Evolutionary conservation across 1,139 yeast genomes (phyloP), one percentile per base, ranked within the genome.

Genomic region (Yamadazyma sp.): DNA sequence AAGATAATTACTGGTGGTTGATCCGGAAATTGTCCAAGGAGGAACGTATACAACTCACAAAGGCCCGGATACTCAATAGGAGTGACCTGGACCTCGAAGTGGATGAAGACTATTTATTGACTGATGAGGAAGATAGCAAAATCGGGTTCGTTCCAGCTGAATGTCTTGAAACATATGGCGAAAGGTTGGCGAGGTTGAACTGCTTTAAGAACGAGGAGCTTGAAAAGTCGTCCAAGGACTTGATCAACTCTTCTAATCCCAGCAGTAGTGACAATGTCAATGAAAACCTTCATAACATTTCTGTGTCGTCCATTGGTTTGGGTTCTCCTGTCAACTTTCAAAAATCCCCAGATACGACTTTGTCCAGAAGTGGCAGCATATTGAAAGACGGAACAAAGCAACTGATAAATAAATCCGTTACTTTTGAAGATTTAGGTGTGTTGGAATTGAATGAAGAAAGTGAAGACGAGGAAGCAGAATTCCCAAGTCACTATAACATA

Each of bases 71-170:
- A 26, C 27, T 43, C 16, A 48, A 47, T 31, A 27, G 34, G 20
- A 46, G 49, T 37, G 48, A 43, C 16, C 33, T 34, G 12, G 42
- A 44, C 10, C 40, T 38, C 6, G 42, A 40, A 10, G 40, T 30
- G n/a, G 32, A 35, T 29, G 43, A 41, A 3, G 40, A 33, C 2
- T 59, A 56, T n/a, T 42, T 53, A 3, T 34, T 40, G 9, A 46
- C 60, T 11, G 72, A 65, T 35, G 69, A 60, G n/a, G 88, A 84
- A 57, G 80, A 76, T 52, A 61, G 74, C 1, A 79, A 78, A 53
- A 76, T 89, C 38, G 98, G 97, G 3, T 94, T 90, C 64, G 94
- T 95, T 1, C 98, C 98, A 1, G 97, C 97, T 1, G 98, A 92
- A 59, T 83, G 95, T 46, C 68, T 92, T 32, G 98, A 92, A 61